Evolutionary conservation across 345 rosid species (phyloP).

Genomic region (Eucalyptus erythrocorys): DNA sequence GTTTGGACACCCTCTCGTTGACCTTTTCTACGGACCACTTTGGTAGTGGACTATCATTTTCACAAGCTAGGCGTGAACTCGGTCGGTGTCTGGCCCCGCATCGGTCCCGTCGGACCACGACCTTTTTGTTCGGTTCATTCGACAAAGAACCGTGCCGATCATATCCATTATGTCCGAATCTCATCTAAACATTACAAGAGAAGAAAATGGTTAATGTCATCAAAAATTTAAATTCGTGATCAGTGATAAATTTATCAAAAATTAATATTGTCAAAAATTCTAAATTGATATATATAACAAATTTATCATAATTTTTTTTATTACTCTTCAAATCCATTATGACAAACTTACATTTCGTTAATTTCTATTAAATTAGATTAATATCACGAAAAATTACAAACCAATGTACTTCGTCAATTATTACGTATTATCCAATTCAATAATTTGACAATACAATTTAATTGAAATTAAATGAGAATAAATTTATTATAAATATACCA

Average conservation of each 20-base stretch:
- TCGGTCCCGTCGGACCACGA: not conserved
- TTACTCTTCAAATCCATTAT: fast-evolving
- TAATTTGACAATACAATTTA: fast-evolving
- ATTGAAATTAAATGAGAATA: fast-evolving
- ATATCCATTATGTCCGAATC: fast-evolving
- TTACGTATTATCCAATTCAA: fast-evolving
- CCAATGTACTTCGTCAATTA: too few relatives aligned
- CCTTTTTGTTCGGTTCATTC: not conserved
- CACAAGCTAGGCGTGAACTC: not conserved
- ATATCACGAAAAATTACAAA: too few relatives aligned
- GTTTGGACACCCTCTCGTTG: not conserved
- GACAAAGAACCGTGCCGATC: not conserved
- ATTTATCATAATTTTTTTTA: too few relatives aligned
- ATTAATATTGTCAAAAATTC: fast-evolving
- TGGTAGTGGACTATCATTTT: not conserved
- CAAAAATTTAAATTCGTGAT: fast-evolving
- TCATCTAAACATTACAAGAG: not conserved
- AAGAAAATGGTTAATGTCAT: not conserved
- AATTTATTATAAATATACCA: fast-evolving
- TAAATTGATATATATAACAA: too few relatives aligned
- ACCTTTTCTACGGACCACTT: not conserved
- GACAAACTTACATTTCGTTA: fast-evolving
- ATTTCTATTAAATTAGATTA: fast-evolving
- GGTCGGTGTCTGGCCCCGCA: not conserved
- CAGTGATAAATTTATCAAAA: fast-evolving